A percentile compares a stretch with the other conserved stretches of the same genome.
phyloP scores from a whole-genome alignment of 805 yeast species.

The Kazachstania kunashirensis region DNA sequence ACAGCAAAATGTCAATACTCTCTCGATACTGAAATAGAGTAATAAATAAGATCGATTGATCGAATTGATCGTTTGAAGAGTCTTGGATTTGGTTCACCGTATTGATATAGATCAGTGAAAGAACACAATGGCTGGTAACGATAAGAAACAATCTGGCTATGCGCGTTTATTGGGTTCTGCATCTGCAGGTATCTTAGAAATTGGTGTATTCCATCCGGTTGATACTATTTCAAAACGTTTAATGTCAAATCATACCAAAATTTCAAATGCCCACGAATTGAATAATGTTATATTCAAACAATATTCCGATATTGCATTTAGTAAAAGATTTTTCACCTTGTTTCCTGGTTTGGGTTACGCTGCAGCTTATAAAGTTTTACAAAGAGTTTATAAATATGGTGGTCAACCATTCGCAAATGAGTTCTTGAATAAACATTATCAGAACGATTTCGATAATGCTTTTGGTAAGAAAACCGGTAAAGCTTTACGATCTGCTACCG shows the following conservation, averaged over 20 bases:
- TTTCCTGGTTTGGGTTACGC: slow-evolving; percentile 99
- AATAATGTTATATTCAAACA: slow-evolving; percentile 83
- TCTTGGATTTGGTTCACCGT: too few relatives aligned
- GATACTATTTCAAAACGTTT: slow-evolving; percentile 95
- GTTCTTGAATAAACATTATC: slow-evolving; percentile 67
- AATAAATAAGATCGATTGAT: too few relatives aligned
- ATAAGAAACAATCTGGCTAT: slow-evolving; percentile 72
- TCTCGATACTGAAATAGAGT: too few relatives aligned
- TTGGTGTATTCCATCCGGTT: slow-evolving; percentile 96
- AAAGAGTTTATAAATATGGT: slow-evolving; percentile 97
- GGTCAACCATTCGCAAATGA: slow-evolving; percentile 99
- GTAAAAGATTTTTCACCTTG: slow-evolving; percentile 64
- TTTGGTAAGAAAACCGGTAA: slow-evolving; percentile 95
- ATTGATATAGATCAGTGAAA: too few relatives aligned
- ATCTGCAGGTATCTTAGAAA: slow-evolving; percentile 93
- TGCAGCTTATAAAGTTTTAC: slow-evolving; percentile 91
- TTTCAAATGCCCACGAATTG: slow-evolving; percentile 54
- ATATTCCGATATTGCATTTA: slow-evolving; percentile 61
- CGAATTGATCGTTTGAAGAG: not conserved
- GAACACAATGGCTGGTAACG: slow-evolving; percentile 28
- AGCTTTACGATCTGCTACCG: slow-evolving; percentile 93
- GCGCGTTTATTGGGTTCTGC: slow-evolving; percentile 96
- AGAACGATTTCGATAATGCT: slow-evolving; percentile 53
- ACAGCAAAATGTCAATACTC: not conserved
- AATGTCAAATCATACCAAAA: slow-evolving; percentile 70